Base-by-base conservation (phyloP, 2,329 filamentous ascomycete species). In the Pestalotiopsis fici region DNA sequence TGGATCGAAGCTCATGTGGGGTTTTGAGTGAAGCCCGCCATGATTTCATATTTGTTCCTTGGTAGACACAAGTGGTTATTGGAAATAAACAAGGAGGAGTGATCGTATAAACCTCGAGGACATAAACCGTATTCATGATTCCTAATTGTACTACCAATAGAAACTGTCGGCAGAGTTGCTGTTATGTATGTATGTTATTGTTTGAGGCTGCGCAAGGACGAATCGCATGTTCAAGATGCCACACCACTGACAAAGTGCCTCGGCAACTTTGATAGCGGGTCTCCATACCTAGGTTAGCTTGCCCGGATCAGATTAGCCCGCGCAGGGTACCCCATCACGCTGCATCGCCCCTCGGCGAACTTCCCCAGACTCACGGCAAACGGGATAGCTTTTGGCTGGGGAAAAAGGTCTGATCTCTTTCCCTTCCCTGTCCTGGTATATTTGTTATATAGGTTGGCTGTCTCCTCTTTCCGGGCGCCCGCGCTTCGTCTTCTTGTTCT, bases 301-400 rank as follows among this genome's bases (percentile, higher is more conserved):
- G 23, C 59, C 59, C n/a, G 37, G 35, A 43, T 23, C 21, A 55
- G 62, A 23, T 47, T 64, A 55, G 62, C 43, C 23, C 27, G 23
- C 13, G 23, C 25, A 15, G 12, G 39, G n/a, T 62, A 37, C 57
- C 57, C 57, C 57, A 35, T 60, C 57, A 60, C 37, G 31, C 59
- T 25, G 37, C 35, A 62, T 62, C 35, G 11, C n/a, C 37, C 35
- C 35, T 47, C 59, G 59, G 59, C 59, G 59, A 62, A 47, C 59
- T 62, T 66, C 64, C 64, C 64, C 64, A 61, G 64, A 66, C 59
- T 61, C 62, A 54, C 43, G 31, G 23, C 55, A 50, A 50, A 50
- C 43, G 43, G 43, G 43, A 50, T 50, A 50, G 43, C 43, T 50
- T 27, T 27, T 27, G 27, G 55, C 55, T 57, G 55, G 55, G 55